Conservation (phyloP, 805 yeast genomes). For the Blastobotrys robertii region DNA sequence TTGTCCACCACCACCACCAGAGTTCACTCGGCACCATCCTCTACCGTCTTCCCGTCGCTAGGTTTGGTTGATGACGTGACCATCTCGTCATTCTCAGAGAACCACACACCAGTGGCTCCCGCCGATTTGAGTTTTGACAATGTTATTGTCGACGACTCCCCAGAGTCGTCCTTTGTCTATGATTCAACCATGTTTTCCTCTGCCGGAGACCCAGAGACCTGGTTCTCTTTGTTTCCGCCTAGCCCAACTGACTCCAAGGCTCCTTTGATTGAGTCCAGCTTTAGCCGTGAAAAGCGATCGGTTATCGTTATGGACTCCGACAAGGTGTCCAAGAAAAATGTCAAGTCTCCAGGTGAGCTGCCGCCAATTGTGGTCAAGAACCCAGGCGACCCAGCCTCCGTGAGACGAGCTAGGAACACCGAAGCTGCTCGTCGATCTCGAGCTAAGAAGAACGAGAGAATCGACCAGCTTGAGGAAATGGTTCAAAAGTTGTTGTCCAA, state of each 20-base stretch:
- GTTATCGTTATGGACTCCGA: not conserved
- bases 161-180: not conserved
- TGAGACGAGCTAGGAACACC: constrained; percentile 91
- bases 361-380: constrained; percentile 48
- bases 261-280: not conserved
- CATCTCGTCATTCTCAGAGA: not conserved
- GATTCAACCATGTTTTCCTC: constrained; percentile 1
- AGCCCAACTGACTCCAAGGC: not conserved
- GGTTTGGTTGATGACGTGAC: too few species aligned
- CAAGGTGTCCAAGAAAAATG: not conserved
- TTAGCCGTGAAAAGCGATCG: not conserved
- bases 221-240: not conserved
- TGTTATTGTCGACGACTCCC: not conserved
- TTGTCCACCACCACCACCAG: not conserved
- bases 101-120: not conserved
- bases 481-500: constrained; percentile 54
- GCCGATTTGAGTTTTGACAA: not conserved
- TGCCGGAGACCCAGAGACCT: not conserved
- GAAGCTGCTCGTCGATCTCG: constrained; percentile 90
- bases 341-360: constrained; percentile 24
- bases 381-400: constrained; percentile 48
- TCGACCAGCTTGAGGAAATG: constrained; percentile 67
- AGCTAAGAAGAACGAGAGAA: constrained; percentile 85
- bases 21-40: not conserved
- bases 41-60: too few species aligned